Evolutionary conservation across 257 asterid species (phyloP).

Genomic region (Lycium ferocissimum): DNA sequence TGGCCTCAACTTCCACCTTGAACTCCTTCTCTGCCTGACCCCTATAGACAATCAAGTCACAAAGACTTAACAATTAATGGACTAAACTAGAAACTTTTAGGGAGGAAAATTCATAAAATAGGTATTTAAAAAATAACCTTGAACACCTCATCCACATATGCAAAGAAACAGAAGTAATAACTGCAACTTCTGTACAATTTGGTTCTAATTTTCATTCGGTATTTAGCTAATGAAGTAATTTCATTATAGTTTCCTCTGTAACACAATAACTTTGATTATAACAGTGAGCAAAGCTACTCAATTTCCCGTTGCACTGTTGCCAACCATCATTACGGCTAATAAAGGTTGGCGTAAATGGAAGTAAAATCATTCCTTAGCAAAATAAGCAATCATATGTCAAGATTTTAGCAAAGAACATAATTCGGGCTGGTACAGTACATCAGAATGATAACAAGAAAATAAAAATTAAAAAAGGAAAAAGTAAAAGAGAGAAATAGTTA

Average conservation of each 20-base stretch:
- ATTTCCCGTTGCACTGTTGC: not conserved
- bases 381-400: not conserved
- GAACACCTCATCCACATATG: not conserved
- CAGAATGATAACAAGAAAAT: not conserved
- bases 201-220: not conserved
- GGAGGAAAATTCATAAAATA: not conserved
- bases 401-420: not conserved
- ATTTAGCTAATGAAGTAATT: not conserved
- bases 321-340: not conserved
- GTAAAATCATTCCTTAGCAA: not conserved
- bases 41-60: slow-evolving; percentile 49
- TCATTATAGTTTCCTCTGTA: no score
- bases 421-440: not conserved
- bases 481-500: not conserved
- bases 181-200: not conserved
- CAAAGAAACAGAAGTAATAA: not conserved
- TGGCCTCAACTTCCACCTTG: slow-evolving; percentile 98
- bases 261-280: not conserved
- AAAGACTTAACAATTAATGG: slow-evolving; percentile 19
- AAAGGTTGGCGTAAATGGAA: slow-evolving; percentile 19
- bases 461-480: not conserved
- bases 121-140: not conserved
- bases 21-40: slow-evolving; percentile 98
- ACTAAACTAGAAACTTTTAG: slow-evolving; percentile 11
- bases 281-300: not conserved